phyloP scores from a whole-genome alignment of 108 stramenopile genomes.

The Pseudonitzschia pungens region DNA sequence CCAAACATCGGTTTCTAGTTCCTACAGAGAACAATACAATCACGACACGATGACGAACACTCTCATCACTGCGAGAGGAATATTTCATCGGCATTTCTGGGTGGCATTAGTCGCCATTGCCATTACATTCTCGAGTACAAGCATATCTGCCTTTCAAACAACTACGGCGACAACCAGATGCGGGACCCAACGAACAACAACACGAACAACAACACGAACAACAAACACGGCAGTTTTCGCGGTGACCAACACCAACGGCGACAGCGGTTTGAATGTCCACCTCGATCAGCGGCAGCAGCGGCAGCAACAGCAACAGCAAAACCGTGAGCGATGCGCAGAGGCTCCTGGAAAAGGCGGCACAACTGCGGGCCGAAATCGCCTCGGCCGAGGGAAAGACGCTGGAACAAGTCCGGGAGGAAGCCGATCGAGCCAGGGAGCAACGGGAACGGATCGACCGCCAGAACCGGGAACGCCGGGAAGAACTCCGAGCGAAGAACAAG shows the following conservation, averaged over 20 bases:
- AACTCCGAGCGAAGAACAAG: slow-evolving; percentile 6
- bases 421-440: slow-evolving; percentile 32
- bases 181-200: not conserved
- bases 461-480: slow-evolving; percentile 21
- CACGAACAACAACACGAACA: not conserved
- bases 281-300: not conserved
- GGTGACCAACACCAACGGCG: not conserved
- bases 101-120: not conserved
- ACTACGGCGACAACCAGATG: not conserved
- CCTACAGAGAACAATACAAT: too few species aligned
- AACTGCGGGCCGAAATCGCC: slow-evolving; percentile 75
- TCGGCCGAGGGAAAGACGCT: slow-evolving; percentile 68
- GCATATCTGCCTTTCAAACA: not conserved
- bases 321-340: slow-evolving; percentile 44
- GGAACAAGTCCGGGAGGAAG: slow-evolving; percentile 71
- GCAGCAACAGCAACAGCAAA: not conserved
- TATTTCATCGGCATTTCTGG: not conserved
- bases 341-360: slow-evolving; percentile 59
- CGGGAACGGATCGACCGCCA: slow-evolving; percentile 7
- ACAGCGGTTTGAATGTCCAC: not conserved
- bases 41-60: too few species aligned
- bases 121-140: not conserved
- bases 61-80: not conserved
- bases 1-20: too few species aligned
- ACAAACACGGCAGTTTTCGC: too few species aligned